Evolutionary conservation across 2,329 filamentous ascomycete genomes (phyloP).

Genomic region (Zarea fungicola): DNA sequence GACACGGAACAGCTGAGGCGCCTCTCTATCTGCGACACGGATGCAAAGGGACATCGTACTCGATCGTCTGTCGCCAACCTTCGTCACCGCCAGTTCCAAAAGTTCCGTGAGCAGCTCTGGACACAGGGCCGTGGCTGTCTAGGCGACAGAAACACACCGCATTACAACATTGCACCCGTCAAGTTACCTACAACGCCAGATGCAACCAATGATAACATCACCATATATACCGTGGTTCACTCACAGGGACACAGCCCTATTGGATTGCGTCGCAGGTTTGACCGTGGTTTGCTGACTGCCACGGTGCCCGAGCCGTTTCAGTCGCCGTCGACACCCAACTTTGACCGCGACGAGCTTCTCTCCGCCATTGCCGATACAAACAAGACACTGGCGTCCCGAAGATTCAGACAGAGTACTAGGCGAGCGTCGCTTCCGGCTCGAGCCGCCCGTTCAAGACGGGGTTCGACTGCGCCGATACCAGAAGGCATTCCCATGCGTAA

Average conservation of each 20-base stretch:
- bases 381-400: not conserved
- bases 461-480: not conserved
- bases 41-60: not conserved
- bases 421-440: not conserved
- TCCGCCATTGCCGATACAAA: slow-evolving; percentile 7
- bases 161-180: slow-evolving; percentile 23
- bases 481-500: slow-evolving; percentile 20
- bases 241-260: slow-evolving; percentile 38
- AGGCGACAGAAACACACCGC: slow-evolving; percentile 16
- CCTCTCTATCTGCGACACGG: not conserved
- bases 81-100: slow-evolving; percentile 21
- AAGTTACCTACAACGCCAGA: slow-evolving; percentile 16
- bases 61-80: not conserved
- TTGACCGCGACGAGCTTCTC: slow-evolving; percentile 16
- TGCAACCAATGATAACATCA: slow-evolving; percentile 16
- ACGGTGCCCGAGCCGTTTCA: slow-evolving; percentile 36
- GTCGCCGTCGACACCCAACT: slow-evolving; percentile 16
- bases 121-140: slow-evolving; percentile 16
- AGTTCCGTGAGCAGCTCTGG: slow-evolving; percentile 21
- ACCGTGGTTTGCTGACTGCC: slow-evolving; percentile 42
- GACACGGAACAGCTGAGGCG: not conserved
- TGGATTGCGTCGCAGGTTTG: slow-evolving; percentile 44
- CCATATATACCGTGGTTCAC: slow-evolving; percentile 25
- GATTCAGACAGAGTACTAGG: not conserved
- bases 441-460: slow-evolving; percentile 10